These are phyloP conservation scores for Podosphaera aphanis DNA, from an alignment of 2,329 filamentous ascomycete genomes.

Conservation along the genomic window DNA sequence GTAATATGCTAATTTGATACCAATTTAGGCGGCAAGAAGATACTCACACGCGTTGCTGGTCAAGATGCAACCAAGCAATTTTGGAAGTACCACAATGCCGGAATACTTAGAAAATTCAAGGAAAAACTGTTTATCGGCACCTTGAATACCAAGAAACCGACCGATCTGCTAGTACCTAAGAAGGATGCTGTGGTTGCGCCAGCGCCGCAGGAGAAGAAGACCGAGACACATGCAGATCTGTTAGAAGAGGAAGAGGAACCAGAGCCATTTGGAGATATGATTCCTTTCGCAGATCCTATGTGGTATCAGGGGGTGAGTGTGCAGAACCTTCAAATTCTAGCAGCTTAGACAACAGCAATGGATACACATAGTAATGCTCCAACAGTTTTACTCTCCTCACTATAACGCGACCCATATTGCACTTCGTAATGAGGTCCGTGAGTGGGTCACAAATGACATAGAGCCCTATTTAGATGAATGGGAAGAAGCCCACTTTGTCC, in stretches of 20 bases:
- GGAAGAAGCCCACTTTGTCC: constrained; percentile 86
- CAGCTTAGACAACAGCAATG: background rate
- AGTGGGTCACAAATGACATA: constrained; percentile 76
- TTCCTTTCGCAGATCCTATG: constrained; percentile 75
- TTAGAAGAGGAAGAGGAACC: constrained; percentile 27
- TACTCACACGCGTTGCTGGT: constrained; percentile 15
- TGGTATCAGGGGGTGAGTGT: constrained; percentile 85
- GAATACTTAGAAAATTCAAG: constrained; percentile 36
- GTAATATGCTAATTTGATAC: too few relatives aligned
- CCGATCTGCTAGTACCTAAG: too few relatives aligned
- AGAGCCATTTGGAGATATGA: constrained; percentile 63
- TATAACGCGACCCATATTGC: constrained; percentile 86
- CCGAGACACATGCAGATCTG: background rate
- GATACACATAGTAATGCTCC: background rate
- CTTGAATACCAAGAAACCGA: too few relatives aligned
- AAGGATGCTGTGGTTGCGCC: too few relatives aligned
- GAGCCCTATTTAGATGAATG: constrained; percentile 86
- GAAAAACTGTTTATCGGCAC: constrained; percentile 35
- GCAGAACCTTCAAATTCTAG: background rate
- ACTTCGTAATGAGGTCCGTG: constrained; percentile 69
- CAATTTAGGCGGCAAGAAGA: constrained; percentile 20
- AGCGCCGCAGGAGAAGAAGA: too few relatives aligned
- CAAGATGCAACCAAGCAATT: constrained; percentile 17
- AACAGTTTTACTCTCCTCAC: constrained; percentile 81
- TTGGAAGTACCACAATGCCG: constrained; percentile 17